Base-by-base conservation (phyloP, 768 basidiomycete species). In the Tulasnella sp. region DNA sequence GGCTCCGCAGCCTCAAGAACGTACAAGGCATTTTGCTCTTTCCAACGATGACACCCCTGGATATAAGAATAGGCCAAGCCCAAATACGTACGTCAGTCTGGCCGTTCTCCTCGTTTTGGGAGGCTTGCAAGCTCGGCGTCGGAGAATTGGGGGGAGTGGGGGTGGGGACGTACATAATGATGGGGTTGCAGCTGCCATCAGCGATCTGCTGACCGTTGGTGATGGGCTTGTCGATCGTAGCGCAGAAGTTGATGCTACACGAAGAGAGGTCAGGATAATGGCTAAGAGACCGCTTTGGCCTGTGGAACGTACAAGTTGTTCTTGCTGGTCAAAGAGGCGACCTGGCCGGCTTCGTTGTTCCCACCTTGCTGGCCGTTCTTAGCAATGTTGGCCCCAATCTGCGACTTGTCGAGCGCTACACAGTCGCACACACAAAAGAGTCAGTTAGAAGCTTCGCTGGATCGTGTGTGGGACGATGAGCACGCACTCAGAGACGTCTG, bases 151-250 rank as follows among this genome's bases (percentile, higher is more conserved):
- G 35, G 46, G 71, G 39, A 32, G 39, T 37, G 51, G 55, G 55
- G 15, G 20, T 20, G 39, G 37, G 39, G 26, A 70, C 35, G 75
- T 77, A 77, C 75, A 86, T 9, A 89, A 88, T 84, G 86, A 86
- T 86, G 37, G 88, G 87, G 83, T 91, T 91, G 84, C 90, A 88
- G 46, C 74, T 75, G 39, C 74, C 74, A 67, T 89, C 90, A 40
- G 87, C 81, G 80, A 88, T 85, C 81, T 87, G 89, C 79, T 86
- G 82, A 42, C 89, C 90, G 82, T 90, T 88, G 69, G 89, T 90
- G 81, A 90, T 84, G 20, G 87, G 87, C 70, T 86, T 83, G 74
- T 87, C 83, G 1, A 32, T n/a, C 13, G 35, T 48, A n/a, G 55
- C 44, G 74, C 74, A 75, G n/a, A 75, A 75, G 32, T 75, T 75